These are phyloP conservation scores for Vaccinium darrowii DNA, from an alignment of 148 eudicot genomes.

Conservation along the genomic window DNA sequence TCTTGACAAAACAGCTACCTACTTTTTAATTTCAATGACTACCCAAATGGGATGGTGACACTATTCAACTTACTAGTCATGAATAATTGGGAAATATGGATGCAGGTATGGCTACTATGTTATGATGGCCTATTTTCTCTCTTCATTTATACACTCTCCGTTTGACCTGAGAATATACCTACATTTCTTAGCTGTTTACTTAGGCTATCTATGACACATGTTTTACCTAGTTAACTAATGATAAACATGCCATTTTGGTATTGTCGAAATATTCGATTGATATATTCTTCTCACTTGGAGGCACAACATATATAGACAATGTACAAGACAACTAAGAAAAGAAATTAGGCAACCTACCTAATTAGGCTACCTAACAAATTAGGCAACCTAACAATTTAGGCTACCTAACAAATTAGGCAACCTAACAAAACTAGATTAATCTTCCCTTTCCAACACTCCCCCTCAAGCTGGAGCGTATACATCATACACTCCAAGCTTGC, in stretches of 20 bases:
- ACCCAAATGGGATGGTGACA: conserved; percentile 97
- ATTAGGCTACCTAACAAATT: too few relatives aligned
- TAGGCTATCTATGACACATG: background rate
- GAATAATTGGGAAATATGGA: conserved; percentile 98
- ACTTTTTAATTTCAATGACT: conserved; percentile 96
- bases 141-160: background rate
- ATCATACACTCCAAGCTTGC: too few relatives aligned
- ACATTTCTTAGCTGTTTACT: background rate
- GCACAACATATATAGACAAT: too few relatives aligned
- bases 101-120: conserved; percentile 61
- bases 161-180: background rate
- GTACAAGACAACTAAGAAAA: too few relatives aligned
- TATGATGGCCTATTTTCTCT: background rate
- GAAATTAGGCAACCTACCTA: too few relatives aligned
- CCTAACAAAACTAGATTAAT: too few relatives aligned
- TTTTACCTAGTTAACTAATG: background rate
- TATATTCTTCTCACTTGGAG: too few relatives aligned
- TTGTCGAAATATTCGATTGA: too few relatives aligned
- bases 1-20: conserved; percentile 75
- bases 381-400: too few relatives aligned
- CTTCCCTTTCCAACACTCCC: too few relatives aligned
- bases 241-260: background rate
- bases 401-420: too few relatives aligned
- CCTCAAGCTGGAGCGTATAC: too few relatives aligned
- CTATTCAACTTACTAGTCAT: conserved; percentile 84